A percentile compares a stretch with the other conserved stretches of the same genome.
These are phyloP conservation scores for Quillaja saponaria DNA, from an alignment of 306 rosid species.

Conservation along the genomic window DNA sequence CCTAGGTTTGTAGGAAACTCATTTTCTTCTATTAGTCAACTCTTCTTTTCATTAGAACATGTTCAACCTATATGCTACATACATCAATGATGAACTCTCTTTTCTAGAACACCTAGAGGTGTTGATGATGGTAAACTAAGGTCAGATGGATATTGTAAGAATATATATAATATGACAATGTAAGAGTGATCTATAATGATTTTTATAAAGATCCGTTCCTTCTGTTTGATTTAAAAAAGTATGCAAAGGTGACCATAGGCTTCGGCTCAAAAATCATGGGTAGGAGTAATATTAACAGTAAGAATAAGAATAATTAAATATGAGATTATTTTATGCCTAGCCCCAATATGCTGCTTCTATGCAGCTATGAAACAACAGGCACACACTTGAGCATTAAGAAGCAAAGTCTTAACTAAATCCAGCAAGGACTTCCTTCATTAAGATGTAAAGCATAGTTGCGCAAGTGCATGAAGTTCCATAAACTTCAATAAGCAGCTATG, in stretches of 20 bases:
- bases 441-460: conserved; percentile 21
- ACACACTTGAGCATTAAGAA: neutral
- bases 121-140: too few relatives aligned
- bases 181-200: too few relatives aligned
- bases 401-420: neutral
- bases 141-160: too few relatives aligned
- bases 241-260: neutral
- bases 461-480: conserved; percentile 18
- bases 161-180: too few relatives aligned
- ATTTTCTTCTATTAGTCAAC: too few relatives aligned
- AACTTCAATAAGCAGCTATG: conserved; percentile 16
- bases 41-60: too few relatives aligned
- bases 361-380: neutral
- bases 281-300: neutral
- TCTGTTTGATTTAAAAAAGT: neutral
- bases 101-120: too few relatives aligned
- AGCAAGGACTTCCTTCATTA: conserved; percentile 17
- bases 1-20: too few relatives aligned
- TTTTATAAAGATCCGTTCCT: too few relatives aligned
- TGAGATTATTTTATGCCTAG: neutral
- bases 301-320: neutral
- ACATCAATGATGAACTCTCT: too few relatives aligned
- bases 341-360: neutral
- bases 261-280: neutral
- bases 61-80: too few relatives aligned